Base-by-base conservation (phyloP, 139 green algal genomes). In the Chlamydomonas incerta region DNA sequence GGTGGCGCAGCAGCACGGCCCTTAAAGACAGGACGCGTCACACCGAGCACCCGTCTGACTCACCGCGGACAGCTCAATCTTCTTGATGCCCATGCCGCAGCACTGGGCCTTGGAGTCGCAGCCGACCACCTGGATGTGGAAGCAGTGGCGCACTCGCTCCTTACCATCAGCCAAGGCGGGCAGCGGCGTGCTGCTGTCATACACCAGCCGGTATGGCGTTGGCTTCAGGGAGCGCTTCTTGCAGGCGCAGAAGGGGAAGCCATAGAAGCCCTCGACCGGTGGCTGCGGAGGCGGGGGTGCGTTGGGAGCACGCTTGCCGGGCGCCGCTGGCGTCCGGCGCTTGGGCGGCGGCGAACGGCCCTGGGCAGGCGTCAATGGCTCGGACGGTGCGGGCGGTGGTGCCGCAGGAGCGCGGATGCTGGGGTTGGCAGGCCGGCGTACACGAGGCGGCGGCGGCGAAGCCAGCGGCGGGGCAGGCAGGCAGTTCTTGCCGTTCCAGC, bases 71-170 rank as follows among this genome's bases (percentile, higher is more conserved):
- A 80, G 21, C 72, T 80, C 72, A 1, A 80, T 29, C 72, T 80
- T 80, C 47, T 80, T 80, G 37, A 80, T 31, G 50, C 47, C 50
- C 72, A 80, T 80, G 47, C 46, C 46, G 72, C 72, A 80, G 72
- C 72, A 80, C 15, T 29, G 10, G 50, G 8, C 1, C 9, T 15
- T 46, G 29, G 72, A 17, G 72, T 80, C 50, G 72, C 72, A 80
- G 50, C 18, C 72, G 6, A n/a, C 72, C 50, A 66, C 72, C 29
- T 14, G 13, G 17, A 80, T 41, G 50, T 66, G 23, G 14, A 80
- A 80, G 72, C 72, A 80, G 72, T 80, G 72, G 1, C 29, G 47
- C n/a, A 66, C 10, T 1, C 72, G 72, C 11, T 80, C 72, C 72
- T 67, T 80, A 29, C 72, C 72, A 50, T 80, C 72, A 9, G 72